Evolutionary conservation across 805 yeast species (phyloP).

Genomic region (Blastobotrys robertii): DNA sequence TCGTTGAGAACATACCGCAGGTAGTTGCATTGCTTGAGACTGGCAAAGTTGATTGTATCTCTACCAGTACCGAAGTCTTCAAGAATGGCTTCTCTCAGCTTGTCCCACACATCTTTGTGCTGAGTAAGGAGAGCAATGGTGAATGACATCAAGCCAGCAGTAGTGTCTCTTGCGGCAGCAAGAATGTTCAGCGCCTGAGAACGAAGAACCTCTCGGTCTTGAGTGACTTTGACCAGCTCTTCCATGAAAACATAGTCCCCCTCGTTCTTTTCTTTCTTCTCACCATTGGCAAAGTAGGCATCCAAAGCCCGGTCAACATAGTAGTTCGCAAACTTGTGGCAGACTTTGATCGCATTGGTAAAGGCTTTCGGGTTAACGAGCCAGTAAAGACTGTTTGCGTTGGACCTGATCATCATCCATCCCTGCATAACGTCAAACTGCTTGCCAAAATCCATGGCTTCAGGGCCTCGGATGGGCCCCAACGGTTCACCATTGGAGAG

Average conservation of each 20-base stretch:
- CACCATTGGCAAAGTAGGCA: constrained; percentile 9
- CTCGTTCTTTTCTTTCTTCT: constrained; percentile 17
- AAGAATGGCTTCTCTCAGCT: constrained; percentile 31
- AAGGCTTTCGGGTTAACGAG: constrained; percentile 21
- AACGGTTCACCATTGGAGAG: constrained; percentile 7
- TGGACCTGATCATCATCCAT: neutral
- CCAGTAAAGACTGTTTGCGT: constrained; percentile 16
- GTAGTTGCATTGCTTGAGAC: constrained; percentile 35
- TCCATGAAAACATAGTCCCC: constrained; percentile 36
- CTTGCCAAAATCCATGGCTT: constrained; percentile 20
- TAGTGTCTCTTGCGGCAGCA: constrained; percentile 44
- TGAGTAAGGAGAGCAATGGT: constrained; percentile 36
- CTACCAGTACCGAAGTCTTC: constrained; percentile 24
- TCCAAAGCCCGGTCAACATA: constrained; percentile 31
- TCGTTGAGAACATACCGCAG: constrained; percentile 37
- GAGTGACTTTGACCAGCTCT: constrained; percentile 39
- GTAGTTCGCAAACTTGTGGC: constrained; percentile 30
- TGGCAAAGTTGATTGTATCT: constrained; percentile 30
- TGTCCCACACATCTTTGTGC: constrained; percentile 21
- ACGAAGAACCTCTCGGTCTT: constrained; percentile 36
- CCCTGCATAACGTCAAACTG: constrained; percentile 17
- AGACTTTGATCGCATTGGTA: constrained; percentile 22
- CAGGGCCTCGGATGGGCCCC: neutral
- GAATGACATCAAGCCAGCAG: constrained; percentile 40
- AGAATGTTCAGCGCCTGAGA: constrained; percentile 42